Evolutionary conservation across 2,329 filamentous ascomycete genomes (phyloP).

Genomic region (Magnaporthiopsis incrustans): DNA sequence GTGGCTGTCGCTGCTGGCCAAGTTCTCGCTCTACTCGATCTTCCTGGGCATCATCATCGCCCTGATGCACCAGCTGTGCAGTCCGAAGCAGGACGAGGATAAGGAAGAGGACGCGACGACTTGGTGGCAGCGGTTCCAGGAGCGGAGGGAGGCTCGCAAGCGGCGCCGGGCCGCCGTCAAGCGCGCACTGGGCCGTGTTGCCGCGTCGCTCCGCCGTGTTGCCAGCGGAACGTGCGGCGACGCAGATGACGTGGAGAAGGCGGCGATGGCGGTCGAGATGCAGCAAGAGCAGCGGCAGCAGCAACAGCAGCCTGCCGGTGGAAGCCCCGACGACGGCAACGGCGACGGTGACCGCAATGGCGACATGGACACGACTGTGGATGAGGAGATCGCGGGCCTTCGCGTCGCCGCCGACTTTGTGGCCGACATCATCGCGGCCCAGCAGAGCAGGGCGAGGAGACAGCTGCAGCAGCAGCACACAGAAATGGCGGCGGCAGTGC

Average conservation of each 20-base stretch:
- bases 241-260: conserved; percentile 25
- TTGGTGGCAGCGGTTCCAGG: conserved; percentile 17
- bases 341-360: conserved; percentile 19
- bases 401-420: conserved; percentile 37
- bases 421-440: conserved; percentile 35
- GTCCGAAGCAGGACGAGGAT: background rate
- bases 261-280: background rate
- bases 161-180: conserved; percentile 14
- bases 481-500: conserved; percentile 4
- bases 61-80: conserved; percentile 19
- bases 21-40: conserved; percentile 13
- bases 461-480: conserved; percentile 9
- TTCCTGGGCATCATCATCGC: conserved; percentile 19
- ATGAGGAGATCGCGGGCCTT: conserved; percentile 41
- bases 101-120: no score
- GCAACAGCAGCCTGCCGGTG: background rate
- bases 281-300: background rate
- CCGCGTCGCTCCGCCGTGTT: conserved; percentile 20
- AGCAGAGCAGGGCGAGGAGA: conserved; percentile 26
- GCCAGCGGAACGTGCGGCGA: conserved; percentile 15
- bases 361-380: conserved; percentile 28
- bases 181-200: conserved; percentile 19
- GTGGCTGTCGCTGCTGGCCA: conserved; percentile 1
- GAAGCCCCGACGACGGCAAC: conserved; percentile 4
- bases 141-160: conserved; percentile 17